Base-by-base conservation (phyloP, 345 rosid genomes). In the Stellera chamaejasme region DNA sequence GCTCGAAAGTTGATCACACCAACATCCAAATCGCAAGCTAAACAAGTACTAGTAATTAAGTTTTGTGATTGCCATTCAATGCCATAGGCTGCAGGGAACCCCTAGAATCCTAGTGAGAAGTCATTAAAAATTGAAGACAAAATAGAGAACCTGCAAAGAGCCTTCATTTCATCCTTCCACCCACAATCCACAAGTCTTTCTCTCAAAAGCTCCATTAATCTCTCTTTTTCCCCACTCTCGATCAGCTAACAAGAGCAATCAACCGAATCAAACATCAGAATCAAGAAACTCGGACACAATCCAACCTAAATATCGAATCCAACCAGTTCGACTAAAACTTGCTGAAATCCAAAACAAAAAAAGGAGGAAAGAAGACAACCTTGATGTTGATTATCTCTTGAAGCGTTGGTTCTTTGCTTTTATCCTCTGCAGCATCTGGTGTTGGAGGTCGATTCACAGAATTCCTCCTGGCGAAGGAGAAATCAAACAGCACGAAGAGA, bases 161-260 rank as follows among this genome's bases (percentile, higher is more conserved):
- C 74, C 61, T 75, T 79, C 90, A 88, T 79, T 45, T 82, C 92
- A 69, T 88, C 96, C 65, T 75, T 82, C 96, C 96, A 82, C 16
- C 90, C 96, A 65, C 82, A 84, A 36, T 88, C 96, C 48, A 81
- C 61, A 63, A 87, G 82, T 70, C 79, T 80, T 55, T 88, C 87
- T 54, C 85, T 76, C 68, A 84, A 75, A 23, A 84, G 81, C 56
- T 87, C 96, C 92, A 68, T 87, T 11, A 80, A 62, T 27, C 74
- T 67, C 64, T 88, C 89, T 50, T 80, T 84, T 66, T 87, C 89
- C 41, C 92, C 90, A 44, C 84, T 84, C 75, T 88, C 87, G 46
- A 75, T 76, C 68, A 88, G 62, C 92, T 80, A 28, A 44, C 43
- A 45, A 61, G 56, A n/a, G 13, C 55, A 57, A 28, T 26, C 49